Evolutionary conservation across 192 early-diverging fungal genomes (phyloP).

Genomic region (Coemansia sp.): DNA sequence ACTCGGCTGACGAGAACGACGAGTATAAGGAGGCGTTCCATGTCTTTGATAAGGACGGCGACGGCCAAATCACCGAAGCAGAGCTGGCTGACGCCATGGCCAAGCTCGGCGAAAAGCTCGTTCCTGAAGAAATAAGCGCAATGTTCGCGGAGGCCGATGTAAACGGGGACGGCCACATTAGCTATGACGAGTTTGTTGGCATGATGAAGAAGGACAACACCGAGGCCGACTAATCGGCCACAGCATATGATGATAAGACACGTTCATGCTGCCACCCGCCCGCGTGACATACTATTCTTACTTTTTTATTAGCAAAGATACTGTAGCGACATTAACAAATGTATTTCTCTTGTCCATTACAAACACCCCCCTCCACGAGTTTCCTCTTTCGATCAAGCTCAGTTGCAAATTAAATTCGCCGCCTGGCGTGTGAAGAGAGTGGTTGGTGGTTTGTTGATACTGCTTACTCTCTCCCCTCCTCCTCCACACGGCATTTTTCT

Average conservation of each 20-base stretch:
- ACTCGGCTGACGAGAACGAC: conserved; percentile 14
- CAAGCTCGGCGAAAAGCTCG: conserved; percentile 67
- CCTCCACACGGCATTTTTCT: no score
- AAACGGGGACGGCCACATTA: conserved; percentile 68
- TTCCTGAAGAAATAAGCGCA: conserved; percentile 72
- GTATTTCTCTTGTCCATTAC: no score
- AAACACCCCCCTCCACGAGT: no score
- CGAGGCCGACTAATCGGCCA: not conserved
- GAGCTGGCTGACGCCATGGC: conserved; percentile 54
- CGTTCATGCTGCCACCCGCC: not conserved
- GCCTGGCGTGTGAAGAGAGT: no score
- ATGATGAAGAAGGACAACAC: conserved; percentile 53
- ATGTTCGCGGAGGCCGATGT: conserved; percentile 82
- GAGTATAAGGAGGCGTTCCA: conserved; percentile 42
- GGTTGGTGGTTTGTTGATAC: no score
- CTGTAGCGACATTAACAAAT: no score
- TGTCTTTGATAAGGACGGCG: conserved; percentile 60
- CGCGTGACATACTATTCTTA: not conserved
- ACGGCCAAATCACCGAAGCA: conserved; percentile 53
- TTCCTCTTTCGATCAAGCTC: no score
- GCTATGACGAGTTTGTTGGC: conserved; percentile 61
- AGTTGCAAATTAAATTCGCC: no score
- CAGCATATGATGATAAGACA: no score
- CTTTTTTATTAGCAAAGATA: no score
- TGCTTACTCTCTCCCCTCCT: no score